Evolutionary conservation across 2,329 filamentous ascomycete genomes (phyloP), one percentile per base, ranked within the genome.

Genomic region (Pleochaeta shiraiana): DNA sequence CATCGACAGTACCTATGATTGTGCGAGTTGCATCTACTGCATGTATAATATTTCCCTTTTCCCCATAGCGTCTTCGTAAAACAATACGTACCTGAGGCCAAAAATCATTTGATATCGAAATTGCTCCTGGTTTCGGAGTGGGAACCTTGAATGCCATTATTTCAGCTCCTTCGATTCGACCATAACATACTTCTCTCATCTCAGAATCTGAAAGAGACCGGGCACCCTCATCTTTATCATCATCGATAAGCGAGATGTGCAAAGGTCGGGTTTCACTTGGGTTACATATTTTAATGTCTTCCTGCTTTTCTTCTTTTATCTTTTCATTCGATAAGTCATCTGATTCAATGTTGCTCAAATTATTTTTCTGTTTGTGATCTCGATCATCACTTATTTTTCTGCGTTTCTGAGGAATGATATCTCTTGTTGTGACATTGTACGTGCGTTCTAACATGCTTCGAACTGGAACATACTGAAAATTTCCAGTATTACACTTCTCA

Each of bases 101-200:
- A 68, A 83, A 81, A 53, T 73, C 73, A 64, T 81, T 75, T 53
- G 81, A 76, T 11, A 87, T 76, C 24, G 79, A 76, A 65, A 82
- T 78, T 28, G 79, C 78, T 33, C 80, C 80, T 0, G 86, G 83
- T 69, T 84, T 89, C 0, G 84, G 83, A 1, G 79, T 81, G 0
- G 89, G 90, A 1, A 92, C 82, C 39, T 78, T 76, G 69, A 83
- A 79, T 66, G 85, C 86, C 67, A 85, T 83, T 50, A 93, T 77
- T 64, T 77, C 81, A 1, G 84, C 81, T 21, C 79, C 80, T 64
- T 89, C 84, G 24, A 95, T 75, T 75, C 87, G 86, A 50, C 90
- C 90, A 71, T 88, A 90, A 74, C 89, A 95, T 3, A 95, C 86
- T 70, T 89, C 83, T 71, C 88, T 82, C 24, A 84, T 79, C 59